Conservation (phyloP, 1,284 basidiomycete genomes). For the Wallemia ichthyophaga region DNA sequence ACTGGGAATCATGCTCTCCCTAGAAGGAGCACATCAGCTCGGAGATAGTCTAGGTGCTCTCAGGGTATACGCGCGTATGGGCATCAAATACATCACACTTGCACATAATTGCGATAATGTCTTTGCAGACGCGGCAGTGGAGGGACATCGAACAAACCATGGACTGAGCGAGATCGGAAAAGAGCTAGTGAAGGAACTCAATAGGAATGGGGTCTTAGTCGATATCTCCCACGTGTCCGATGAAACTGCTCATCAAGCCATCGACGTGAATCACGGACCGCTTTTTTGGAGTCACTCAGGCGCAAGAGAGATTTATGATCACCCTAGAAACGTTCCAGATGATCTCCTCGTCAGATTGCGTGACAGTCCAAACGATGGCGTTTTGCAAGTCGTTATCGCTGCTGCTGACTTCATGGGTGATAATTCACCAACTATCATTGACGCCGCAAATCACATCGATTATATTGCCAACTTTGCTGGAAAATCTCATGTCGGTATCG, state of each 20-base stretch:
- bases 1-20: background rate
- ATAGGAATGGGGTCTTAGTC: slow-evolving; percentile 7
- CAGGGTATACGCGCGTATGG: slow-evolving; percentile 3
- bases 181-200: slow-evolving; percentile 6
- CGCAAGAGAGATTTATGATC: slow-evolving; percentile 4
- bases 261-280: slow-evolving; percentile 5
- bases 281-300: slow-evolving; percentile 7
- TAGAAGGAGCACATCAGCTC: slow-evolving; percentile 3
- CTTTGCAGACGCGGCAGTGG: slow-evolving; percentile 7
- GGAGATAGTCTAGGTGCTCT: slow-evolving; percentile 1
- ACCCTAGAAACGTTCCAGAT: slow-evolving; percentile 7
- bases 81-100: slow-evolving; percentile 7
- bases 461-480: slow-evolving; percentile 5
- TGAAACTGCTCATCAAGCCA: slow-evolving; percentile 5
- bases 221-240: slow-evolving; percentile 7
- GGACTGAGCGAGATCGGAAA: slow-evolving; percentile 5
- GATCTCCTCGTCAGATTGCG: slow-evolving; percentile 3
- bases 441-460: slow-evolving; percentile 7
- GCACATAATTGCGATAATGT: slow-evolving; percentile 8
- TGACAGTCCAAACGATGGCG: slow-evolving; percentile 2
- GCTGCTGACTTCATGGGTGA: slow-evolving; percentile 4
- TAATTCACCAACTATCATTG: slow-evolving; percentile 2
- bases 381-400: slow-evolving; percentile 4
- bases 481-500: slow-evolving; percentile 4
- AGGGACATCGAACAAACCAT: slow-evolving; percentile 3